A percentile compares a stretch with the other conserved stretches of the same genome.
Conservation (phyloP, 2,329 filamentous ascomycete genomes). For the Endoconidiophora laricicola region DNA sequence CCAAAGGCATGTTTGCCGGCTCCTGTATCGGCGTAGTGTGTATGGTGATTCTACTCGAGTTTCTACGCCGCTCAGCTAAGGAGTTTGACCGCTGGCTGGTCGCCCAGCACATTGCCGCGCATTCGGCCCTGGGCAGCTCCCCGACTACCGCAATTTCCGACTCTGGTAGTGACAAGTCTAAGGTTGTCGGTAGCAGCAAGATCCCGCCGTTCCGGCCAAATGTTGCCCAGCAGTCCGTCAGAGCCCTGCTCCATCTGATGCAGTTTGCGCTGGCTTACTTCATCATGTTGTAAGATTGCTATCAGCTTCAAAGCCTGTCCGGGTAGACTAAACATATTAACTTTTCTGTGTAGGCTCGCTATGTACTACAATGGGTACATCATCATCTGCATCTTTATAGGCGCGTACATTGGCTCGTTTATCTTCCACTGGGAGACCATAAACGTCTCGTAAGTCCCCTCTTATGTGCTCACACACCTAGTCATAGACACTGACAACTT, state of each 20-base stretch:
- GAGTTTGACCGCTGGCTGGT: constrained; percentile 57
- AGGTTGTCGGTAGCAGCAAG: constrained; percentile 3
- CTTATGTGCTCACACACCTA: no score
- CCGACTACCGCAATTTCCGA: constrained; percentile 13
- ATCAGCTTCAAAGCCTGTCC: background rate
- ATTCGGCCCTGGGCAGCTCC: constrained; percentile 12
- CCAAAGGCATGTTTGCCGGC: constrained; percentile 56
- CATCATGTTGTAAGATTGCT: constrained; percentile 44
- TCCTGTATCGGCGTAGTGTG: constrained; percentile 63
- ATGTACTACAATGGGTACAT: constrained; percentile 57
- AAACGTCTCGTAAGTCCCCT: constrained; percentile 17
- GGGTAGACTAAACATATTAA: background rate
- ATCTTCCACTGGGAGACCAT: constrained; percentile 55
- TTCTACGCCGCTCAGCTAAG: constrained; percentile 50
- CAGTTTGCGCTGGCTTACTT: constrained; percentile 66
- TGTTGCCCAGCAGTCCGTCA: constrained; percentile 45
- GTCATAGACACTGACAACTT: no score
- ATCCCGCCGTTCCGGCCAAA: constrained; percentile 36
- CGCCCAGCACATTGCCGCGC: constrained; percentile 25
- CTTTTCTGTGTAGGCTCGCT: constrained; percentile 21
- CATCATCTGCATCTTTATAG: constrained; percentile 67
- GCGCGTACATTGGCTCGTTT: constrained; percentile 55
- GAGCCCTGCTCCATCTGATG: constrained; percentile 49
- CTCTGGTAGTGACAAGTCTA: constrained; percentile 9
- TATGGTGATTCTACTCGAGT: constrained; percentile 57